phyloP scores from a whole-genome alignment of 2,329 filamentous ascomycete genomes.

The Cladosporium colombiae region DNA sequence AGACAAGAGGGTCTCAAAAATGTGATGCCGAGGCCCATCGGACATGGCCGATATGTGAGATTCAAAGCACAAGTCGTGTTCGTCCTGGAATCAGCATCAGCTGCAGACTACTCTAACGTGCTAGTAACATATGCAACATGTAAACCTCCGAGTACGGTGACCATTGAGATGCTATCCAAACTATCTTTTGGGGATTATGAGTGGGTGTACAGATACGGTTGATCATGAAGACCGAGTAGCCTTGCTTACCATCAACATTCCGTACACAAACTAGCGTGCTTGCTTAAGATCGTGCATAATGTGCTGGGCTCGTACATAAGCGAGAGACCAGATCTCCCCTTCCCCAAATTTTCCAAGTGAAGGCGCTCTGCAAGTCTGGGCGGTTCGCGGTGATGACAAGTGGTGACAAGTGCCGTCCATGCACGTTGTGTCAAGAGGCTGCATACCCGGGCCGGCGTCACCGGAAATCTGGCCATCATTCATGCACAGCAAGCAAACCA shows the following conservation, averaged over 20 bases:
- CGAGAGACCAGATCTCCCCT: background rate
- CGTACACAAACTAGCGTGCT: background rate
- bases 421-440: background rate
- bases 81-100: background rate
- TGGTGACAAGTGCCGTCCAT: background rate
- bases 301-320: background rate
- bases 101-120: background rate
- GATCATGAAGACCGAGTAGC: background rate
- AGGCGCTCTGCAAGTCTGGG: background rate
- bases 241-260: background rate
- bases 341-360: background rate
- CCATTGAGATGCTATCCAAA: background rate
- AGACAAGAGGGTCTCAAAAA: background rate
- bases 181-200: background rate
- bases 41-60: background rate
- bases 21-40: background rate
- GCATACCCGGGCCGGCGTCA: constrained; percentile 2
- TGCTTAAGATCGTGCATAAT: constrained; percentile 5
- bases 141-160: background rate
- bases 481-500: background rate
- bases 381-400: background rate
- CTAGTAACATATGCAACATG: background rate
- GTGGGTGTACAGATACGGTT: background rate
- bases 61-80: background rate
- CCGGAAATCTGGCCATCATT: background rate